phyloP scores from a whole-genome alignment of 1,284 basidiomycete genomes.

The Ganoderma meredithae region DNA sequence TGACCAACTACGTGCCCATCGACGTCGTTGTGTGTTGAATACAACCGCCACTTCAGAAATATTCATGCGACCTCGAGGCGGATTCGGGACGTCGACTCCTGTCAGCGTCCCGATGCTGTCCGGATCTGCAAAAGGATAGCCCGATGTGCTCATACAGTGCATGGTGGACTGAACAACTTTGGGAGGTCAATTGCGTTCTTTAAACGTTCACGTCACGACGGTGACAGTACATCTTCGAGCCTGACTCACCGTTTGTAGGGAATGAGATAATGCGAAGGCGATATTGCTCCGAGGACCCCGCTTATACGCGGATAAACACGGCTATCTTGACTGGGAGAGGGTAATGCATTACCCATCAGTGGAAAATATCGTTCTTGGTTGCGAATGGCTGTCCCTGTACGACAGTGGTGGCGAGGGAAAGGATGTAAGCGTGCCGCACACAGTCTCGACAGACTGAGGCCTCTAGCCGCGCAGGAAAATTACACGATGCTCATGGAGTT shows the following conservation, averaged over 20 bases:
- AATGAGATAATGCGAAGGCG: neutral
- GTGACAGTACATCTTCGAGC: neutral
- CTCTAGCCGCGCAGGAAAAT: no score
- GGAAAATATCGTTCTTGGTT: no score
- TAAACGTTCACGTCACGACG: neutral
- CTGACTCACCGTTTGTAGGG: neutral
- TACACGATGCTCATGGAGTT: no score
- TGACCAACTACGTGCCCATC: neutral
- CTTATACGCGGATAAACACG: neutral
- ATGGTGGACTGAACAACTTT: neutral
- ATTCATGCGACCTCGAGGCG: neutral
- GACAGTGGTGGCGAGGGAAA: no score
- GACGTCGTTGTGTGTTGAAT: neutral
- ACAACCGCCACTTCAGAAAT: neutral
- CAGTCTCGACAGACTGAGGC: no score
- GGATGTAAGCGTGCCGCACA: no score
- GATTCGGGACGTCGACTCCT: neutral
- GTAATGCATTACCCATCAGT: no score
- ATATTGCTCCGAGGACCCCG: neutral
- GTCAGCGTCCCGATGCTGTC: neutral
- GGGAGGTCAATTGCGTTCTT: neutral
- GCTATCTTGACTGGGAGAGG: no score
- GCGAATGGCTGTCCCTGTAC: no score
- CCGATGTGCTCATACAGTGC: neutral
- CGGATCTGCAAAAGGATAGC: neutral